phyloP scores from a whole-genome alignment of 2,329 filamentous ascomycete species.

The Colletotrichum sp. region DNA sequence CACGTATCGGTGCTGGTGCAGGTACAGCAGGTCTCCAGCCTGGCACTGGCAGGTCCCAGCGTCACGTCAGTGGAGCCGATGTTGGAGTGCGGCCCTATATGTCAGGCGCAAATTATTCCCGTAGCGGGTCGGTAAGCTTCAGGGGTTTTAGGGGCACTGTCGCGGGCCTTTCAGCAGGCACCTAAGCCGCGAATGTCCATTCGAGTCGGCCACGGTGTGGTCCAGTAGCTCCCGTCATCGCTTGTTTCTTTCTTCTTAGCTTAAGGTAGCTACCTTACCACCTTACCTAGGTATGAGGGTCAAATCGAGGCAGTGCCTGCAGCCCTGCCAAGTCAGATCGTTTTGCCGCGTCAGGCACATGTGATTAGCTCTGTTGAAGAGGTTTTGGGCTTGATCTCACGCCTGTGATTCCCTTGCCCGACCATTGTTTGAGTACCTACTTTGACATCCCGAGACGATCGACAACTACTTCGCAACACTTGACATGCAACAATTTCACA shows the following conservation, averaged over 20 bases:
- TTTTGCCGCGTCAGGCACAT: background rate
- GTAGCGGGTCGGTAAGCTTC: background rate
- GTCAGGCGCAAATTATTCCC: background rate
- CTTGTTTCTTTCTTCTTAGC: background rate
- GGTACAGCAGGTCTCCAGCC: background rate
- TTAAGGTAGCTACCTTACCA: background rate
- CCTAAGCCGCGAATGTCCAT: background rate
- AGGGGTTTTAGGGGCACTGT: background rate
- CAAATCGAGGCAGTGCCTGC: background rate
- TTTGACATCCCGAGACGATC: background rate
- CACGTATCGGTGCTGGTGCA: background rate
- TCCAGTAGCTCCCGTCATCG: background rate
- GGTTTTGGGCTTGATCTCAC: background rate
- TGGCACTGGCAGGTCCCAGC: conserved; percentile 1
- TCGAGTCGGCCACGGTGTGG: background rate
- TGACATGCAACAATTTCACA: background rate
- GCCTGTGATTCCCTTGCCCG: background rate
- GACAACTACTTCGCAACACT: background rate
- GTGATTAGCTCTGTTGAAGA: background rate
- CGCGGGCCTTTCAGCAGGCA: background rate
- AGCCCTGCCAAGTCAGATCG: background rate
- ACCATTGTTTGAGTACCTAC: background rate
- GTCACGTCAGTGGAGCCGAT: background rate
- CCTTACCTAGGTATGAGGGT: background rate
- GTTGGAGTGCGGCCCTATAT: conserved; percentile 3